Percentiles rank a stretch among this genome's conserved stretches.
These are phyloP conservation scores for Pyrenophora teres DNA, from an alignment of 2,329 filamentous ascomycete species.

Conservation along the genomic window DNA sequence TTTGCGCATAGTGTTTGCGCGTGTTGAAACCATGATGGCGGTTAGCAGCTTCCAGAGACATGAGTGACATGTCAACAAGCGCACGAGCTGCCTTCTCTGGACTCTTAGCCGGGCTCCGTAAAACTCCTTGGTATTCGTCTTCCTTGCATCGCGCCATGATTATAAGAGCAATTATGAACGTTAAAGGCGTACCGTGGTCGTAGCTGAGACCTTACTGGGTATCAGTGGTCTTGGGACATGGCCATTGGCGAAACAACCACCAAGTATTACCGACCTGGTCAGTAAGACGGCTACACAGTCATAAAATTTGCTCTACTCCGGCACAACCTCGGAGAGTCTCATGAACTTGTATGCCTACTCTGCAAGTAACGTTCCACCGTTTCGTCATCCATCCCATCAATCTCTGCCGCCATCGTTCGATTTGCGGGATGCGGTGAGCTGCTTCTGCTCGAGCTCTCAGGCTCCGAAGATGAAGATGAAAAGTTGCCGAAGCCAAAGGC, in stretches of 20 bases:
- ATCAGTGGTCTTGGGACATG: conserved; percentile 22
- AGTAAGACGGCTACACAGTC: too few species aligned
- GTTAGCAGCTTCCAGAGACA: neutral
- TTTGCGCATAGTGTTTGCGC: neutral
- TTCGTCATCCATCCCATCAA: conserved; percentile 32
- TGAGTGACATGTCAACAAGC: too few species aligned
- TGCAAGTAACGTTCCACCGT: conserved; percentile 31
- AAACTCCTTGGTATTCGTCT: neutral
- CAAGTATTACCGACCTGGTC: too few species aligned
- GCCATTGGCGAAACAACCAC: neutral
- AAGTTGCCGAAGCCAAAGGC: conserved; percentile 42
- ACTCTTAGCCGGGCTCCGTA: too few species aligned
- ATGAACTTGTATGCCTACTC: conserved; percentile 21
- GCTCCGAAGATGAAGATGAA: conserved; percentile 25
- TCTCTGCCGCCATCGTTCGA: conserved; percentile 21
- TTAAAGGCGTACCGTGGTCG: too few species aligned
- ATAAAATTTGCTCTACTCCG: neutral
- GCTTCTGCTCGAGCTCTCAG: conserved; percentile 3
- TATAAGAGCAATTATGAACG: too few species aligned
- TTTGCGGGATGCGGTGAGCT: conserved; percentile 2
- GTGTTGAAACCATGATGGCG: neutral
- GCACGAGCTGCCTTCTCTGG: too few species aligned
- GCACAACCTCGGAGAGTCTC: neutral
- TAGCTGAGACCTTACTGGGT: conserved; percentile 53
- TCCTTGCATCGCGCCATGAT: conserved; percentile 5